These are phyloP conservation scores for Neurospora sp. DNA, from an alignment of 495 filamentous ascomycete genomes.

Conservation along the genomic window DNA sequence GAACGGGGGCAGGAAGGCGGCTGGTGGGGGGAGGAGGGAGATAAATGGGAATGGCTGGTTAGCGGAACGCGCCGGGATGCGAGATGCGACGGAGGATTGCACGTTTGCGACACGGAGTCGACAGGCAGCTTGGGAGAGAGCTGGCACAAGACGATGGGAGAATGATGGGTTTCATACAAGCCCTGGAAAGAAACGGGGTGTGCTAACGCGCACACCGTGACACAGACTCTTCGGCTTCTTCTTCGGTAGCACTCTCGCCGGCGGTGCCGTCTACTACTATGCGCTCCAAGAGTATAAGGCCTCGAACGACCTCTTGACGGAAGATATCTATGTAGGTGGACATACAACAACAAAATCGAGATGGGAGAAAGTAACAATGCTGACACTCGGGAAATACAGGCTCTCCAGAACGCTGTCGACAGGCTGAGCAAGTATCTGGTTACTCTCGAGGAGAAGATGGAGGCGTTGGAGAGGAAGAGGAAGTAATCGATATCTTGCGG, in stretches of 20 bases:
- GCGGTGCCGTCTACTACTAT: conserved; percentile 80
- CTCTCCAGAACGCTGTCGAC: conserved; percentile 78
- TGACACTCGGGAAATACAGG: conserved; percentile 39
- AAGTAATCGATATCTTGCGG: conserved; percentile 23
- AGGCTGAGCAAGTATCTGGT: conserved; percentile 75
- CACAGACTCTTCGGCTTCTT: conserved; percentile 87
- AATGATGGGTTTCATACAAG: not conserved
- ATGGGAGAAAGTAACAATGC: not conserved
- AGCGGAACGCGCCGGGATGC: not conserved
- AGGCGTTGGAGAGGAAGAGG: conserved; percentile 46
- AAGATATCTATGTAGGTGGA: conserved; percentile 84
- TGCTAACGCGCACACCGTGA: not conserved
- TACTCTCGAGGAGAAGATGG: conserved; percentile 73
- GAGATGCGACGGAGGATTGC: too few species aligned
- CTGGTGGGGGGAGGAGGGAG: not conserved
- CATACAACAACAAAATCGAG: not conserved
- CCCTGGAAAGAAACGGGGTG: not conserved
- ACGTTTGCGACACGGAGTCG: too few species aligned
- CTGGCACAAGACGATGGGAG: not conserved
- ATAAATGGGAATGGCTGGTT: not conserved
- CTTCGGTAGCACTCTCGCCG: conserved; percentile 69
- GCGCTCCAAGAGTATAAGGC: conserved; percentile 85
- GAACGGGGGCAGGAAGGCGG: too few species aligned
- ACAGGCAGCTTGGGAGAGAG: not conserved
- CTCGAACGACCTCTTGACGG: conserved; percentile 85